phyloP scores from a whole-genome alignment of 331 rosid species.

The Acacia concinna region DNA sequence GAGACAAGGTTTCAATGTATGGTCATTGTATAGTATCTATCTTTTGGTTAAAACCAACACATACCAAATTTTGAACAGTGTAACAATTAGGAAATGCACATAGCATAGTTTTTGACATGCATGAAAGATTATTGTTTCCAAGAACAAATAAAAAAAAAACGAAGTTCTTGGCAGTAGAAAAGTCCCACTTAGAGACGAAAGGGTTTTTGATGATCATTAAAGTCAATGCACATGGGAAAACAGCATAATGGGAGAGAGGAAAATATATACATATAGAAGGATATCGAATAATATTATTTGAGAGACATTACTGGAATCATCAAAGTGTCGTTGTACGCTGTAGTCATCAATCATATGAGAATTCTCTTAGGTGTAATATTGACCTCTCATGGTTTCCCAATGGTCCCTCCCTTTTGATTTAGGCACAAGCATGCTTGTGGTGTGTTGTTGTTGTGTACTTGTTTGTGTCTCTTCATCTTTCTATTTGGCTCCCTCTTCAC shows the following conservation, averaged over 20 bases:
- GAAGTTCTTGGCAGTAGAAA: not conserved
- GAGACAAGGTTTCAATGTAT: not conserved
- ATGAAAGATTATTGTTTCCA: not conserved
- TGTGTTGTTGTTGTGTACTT: not conserved
- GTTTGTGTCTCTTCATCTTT: not conserved
- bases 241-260: not conserved
- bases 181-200: not conserved
- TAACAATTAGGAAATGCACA: not conserved
- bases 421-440: not conserved
- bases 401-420: not conserved
- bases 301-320: not conserved
- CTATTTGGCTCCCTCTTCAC: not conserved
- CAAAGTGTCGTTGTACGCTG: not conserved
- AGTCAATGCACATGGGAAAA: not conserved
- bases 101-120: not conserved
- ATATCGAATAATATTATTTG: not conserved
- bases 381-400: not conserved
- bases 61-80: not conserved
- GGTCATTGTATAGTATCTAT: not conserved
- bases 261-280: not conserved
- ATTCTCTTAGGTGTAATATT: not conserved
- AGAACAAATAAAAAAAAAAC: not conserved
- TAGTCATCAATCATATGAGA: not conserved
- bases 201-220: not conserved
- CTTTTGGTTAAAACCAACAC: not conserved